Conservation (phyloP, 2,329 filamentous ascomycete genomes). For the Incumbomyces delicatus region DNA sequence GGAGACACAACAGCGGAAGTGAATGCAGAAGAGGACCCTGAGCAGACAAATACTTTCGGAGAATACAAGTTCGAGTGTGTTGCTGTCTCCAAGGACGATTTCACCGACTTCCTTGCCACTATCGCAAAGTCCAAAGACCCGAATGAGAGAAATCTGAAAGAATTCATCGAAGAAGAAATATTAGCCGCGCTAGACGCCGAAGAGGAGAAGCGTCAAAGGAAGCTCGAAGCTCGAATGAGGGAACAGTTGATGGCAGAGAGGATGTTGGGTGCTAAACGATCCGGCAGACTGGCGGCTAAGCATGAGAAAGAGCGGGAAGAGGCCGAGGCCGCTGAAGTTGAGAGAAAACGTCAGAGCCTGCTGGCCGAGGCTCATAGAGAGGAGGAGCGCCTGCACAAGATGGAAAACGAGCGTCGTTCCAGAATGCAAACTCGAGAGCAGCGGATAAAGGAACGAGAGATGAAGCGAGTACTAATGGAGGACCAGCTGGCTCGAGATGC, state of each 20-base stretch:
- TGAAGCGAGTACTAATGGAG: constrained; percentile 71
- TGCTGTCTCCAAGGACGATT: constrained; percentile 70
- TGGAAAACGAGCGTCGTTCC: constrained; percentile 65
- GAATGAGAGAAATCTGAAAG: constrained; percentile 71
- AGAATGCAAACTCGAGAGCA: constrained; percentile 77
- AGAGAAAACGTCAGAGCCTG: constrained; percentile 55
- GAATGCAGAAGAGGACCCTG: constrained; percentile 22
- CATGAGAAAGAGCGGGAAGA: constrained; percentile 68
- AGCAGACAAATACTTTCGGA: constrained; percentile 55
- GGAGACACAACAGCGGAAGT: constrained; percentile 24
- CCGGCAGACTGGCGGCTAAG: constrained; percentile 76
- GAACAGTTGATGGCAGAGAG: constrained; percentile 75
- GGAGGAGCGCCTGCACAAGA: constrained; percentile 50
- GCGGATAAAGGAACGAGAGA: constrained; percentile 74
- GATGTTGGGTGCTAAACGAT: constrained; percentile 87
- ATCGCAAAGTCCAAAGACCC: constrained; percentile 69
- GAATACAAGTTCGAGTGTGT: constrained; percentile 85
- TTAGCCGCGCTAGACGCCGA: constrained; percentile 76
- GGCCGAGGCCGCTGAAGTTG: constrained; percentile 60
- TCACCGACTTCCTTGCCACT: constrained; percentile 58
- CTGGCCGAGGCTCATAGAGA: constrained; percentile 52
- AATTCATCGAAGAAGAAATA: constrained; percentile 65
- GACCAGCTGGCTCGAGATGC: constrained; percentile 72
- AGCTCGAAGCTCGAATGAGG: constrained; percentile 64
- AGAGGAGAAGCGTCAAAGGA: constrained; percentile 57